Percentiles rank a stretch among this genome's conserved stretches.
These are phyloP conservation scores for Elsinoe necatrix DNA, from an alignment of 2,329 filamentous ascomycete genomes.

Conservation along the genomic window DNA sequence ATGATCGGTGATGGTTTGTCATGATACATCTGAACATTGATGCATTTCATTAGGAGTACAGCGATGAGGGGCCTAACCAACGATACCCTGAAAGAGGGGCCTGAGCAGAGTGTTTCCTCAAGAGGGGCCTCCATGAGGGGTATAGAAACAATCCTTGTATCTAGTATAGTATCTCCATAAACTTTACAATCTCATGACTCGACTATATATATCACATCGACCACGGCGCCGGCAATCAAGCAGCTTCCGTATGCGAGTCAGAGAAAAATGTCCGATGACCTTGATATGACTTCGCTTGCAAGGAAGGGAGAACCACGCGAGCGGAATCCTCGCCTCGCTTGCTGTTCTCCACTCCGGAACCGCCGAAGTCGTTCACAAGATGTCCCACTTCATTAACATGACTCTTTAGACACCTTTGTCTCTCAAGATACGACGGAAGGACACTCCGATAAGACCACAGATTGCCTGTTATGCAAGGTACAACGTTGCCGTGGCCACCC, in stretches of 20 bases:
- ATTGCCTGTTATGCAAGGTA: neutral
- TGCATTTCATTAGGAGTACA: neutral
- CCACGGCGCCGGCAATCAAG: slow-evolving; percentile 10
- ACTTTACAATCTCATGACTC: neutral
- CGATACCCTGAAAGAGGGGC: neutral
- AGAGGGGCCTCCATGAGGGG: neutral
- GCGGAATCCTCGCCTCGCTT: neutral
- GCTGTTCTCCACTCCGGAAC: neutral
- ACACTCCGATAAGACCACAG: neutral
- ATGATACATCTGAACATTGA: neutral
- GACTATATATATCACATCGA: neutral
- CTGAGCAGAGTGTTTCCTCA: neutral
- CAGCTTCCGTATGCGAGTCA: slow-evolving; percentile 9
- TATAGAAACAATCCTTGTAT: neutral
- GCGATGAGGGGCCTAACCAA: neutral
- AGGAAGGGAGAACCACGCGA: neutral
- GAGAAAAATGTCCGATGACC: slow-evolving; percentile 7
- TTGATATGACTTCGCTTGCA: slow-evolving; percentile 9
- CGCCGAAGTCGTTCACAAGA: neutral
- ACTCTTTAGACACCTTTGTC: neutral
- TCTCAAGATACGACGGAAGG: neutral
- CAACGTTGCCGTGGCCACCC: slow-evolving; percentile 7
- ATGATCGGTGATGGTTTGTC: slow-evolving; percentile 13
- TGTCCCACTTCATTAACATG: slow-evolving; percentile 8
- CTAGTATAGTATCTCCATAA: neutral